These are phyloP conservation scores for Lycium barbarum DNA, from an alignment of 257 asterid species.

Conservation along the genomic window DNA sequence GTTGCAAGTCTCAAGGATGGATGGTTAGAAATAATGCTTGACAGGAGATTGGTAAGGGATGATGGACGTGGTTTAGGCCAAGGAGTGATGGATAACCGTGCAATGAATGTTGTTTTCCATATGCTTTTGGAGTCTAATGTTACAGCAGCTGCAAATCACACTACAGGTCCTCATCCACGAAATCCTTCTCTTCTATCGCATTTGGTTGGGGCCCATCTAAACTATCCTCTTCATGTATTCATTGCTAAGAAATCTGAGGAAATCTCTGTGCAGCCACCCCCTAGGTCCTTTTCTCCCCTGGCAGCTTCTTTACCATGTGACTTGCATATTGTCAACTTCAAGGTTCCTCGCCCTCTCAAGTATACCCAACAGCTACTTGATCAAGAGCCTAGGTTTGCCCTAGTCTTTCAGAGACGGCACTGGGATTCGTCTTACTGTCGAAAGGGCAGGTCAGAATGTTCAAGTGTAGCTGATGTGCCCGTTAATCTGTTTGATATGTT, in stretches of 20 bases:
- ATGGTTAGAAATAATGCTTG: slow-evolving; percentile 94
- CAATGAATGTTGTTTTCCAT: slow-evolving; percentile 85
- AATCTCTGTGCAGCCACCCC: slow-evolving; percentile 93
- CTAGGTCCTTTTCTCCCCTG: slow-evolving; percentile 87
- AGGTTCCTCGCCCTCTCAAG: slow-evolving; percentile 82
- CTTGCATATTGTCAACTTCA: slow-evolving; percentile 83
- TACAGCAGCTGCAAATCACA: slow-evolving; percentile 53
- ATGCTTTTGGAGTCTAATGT: slow-evolving; percentile 71
- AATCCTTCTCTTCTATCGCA: slow-evolving; percentile 94
- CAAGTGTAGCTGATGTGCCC: slow-evolving; percentile 68
- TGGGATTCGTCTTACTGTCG: slow-evolving; percentile 80
- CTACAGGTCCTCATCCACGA: slow-evolving; percentile 51
- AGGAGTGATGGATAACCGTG: slow-evolving; percentile 92
- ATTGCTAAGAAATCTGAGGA: slow-evolving; percentile 83
- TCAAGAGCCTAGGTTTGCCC: slow-evolving; percentile 62
- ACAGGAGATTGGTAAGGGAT: slow-evolving; percentile 78
- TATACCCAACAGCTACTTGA: slow-evolving; percentile 67
- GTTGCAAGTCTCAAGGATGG: slow-evolving; percentile 88
- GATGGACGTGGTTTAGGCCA: slow-evolving; percentile 99
- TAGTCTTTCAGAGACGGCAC: slow-evolving; percentile 67
- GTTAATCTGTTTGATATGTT: slow-evolving; percentile 80
- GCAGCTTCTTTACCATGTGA: slow-evolving; percentile 83
- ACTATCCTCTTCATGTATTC: slow-evolving; percentile 73
- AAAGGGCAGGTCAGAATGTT: slow-evolving; percentile 76
- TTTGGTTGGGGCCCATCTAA: slow-evolving; percentile 80